These are phyloP conservation scores for Malus sylvestris DNA, from an alignment of 306 rosid genomes.

Conservation along the genomic window DNA sequence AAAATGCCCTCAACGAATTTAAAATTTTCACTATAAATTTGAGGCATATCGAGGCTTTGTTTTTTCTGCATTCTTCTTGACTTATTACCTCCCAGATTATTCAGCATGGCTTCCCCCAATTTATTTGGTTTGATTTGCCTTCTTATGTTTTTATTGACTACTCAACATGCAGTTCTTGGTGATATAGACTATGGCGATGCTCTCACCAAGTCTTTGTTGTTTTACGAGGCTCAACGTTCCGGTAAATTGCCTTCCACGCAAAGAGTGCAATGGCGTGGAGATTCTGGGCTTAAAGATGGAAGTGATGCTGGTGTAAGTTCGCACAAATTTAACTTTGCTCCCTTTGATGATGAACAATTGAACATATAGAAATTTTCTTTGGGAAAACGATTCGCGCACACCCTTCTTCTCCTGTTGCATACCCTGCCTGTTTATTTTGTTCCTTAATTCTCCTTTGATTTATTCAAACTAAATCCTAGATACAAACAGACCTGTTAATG, in stretches of 20 bases:
- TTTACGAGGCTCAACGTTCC: slow-evolving; percentile 52
- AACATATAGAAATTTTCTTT: too few species aligned
- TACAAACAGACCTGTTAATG: too few species aligned
- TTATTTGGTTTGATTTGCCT: neutral
- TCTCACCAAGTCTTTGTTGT: slow-evolving; percentile 39
- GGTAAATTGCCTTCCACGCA: slow-evolving; percentile 40
- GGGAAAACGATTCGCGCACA: too few species aligned
- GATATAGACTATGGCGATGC: slow-evolving; percentile 27
- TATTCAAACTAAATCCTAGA: too few species aligned
- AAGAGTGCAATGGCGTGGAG: slow-evolving; percentile 47
- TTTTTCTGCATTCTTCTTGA: neutral
- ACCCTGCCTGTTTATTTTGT: too few species aligned
- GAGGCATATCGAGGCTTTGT: neutral
- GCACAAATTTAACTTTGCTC: too few species aligned
- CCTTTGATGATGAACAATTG: too few species aligned
- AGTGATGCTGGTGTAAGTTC: slow-evolving; percentile 31
- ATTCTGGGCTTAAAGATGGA: slow-evolving; percentile 56
- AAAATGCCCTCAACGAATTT: neutral
- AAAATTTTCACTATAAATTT: neutral
- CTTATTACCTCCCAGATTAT: neutral
- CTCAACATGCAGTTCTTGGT: neutral
- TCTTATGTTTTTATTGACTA: neutral
- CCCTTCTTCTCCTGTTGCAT: too few species aligned
- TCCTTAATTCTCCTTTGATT: too few species aligned
- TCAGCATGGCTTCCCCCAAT: neutral